phyloP scores from a whole-genome alignment of 2,329 filamentous ascomycete genomes.

The Aspergillus sojae region DNA sequence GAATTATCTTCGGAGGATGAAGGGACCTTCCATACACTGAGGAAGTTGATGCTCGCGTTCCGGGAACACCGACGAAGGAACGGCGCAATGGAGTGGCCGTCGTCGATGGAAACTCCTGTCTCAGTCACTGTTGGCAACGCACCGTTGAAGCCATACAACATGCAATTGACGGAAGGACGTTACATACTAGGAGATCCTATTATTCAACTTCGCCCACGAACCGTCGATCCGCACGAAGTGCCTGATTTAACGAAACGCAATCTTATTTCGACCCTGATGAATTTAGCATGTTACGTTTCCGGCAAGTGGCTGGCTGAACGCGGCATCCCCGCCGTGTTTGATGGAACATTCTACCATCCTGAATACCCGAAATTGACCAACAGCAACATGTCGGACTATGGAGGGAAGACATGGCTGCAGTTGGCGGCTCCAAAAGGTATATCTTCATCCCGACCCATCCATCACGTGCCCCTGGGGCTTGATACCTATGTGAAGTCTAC shows the following conservation, averaged over 20 bases:
- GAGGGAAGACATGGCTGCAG: conserved; percentile 42
- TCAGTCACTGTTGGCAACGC: conserved; percentile 30
- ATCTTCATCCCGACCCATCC: conserved; percentile 50
- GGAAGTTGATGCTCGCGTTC: conserved; percentile 43
- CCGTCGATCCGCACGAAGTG: conserved; percentile 40
- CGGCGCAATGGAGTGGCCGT: conserved; percentile 42
- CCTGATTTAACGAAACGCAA: conserved; percentile 42
- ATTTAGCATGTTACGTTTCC: conserved; percentile 51
- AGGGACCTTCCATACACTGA: conserved; percentile 36
- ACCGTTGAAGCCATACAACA: conserved; percentile 29
- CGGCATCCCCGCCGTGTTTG: conserved; percentile 40
- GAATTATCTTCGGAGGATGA: conserved; percentile 37
- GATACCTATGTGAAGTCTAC: conserved; percentile 61
- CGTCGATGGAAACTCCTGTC: conserved; percentile 21
- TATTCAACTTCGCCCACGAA: conserved; percentile 37
- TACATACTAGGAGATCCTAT: conserved; percentile 46
- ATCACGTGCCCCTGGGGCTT: conserved; percentile 55
- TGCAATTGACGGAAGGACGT: conserved; percentile 32
- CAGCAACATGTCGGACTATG: conserved; percentile 46
- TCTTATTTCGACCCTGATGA: conserved; percentile 55
- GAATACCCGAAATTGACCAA: conserved; percentile 44
- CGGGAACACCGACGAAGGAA: conserved; percentile 39
- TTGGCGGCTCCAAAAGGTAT: conserved; percentile 41
- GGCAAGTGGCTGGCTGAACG: conserved; percentile 40
- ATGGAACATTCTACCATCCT: conserved; percentile 41